Base-by-base conservation (phyloP, 1,284 basidiomycete species). In the Vanrija sp. region DNA sequence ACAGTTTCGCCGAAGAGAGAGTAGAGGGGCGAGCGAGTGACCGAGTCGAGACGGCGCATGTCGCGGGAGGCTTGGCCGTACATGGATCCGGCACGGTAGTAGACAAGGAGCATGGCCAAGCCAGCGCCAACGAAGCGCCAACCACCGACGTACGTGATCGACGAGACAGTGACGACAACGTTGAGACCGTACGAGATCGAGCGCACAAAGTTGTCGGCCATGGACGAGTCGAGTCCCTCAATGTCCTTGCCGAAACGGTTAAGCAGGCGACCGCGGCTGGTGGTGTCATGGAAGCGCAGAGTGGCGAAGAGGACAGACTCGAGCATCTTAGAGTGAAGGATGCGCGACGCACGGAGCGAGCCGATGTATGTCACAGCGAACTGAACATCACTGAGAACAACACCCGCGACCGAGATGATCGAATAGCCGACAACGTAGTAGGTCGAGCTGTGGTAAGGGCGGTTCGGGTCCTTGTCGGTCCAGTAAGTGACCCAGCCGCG, bases 221-320 rank as follows among this genome's bases (percentile, higher is more conserved):
- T 82, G 54, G 76, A 85, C 59, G 89, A 91, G 72, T 97, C 92
- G 49, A 95, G 85, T 25, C 87, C 88, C 79, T 96, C 92, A 57
- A 95, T 90, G 70, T 96, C 93, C 72, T 96, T 95, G 42, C 91
- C 90, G 65, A 96, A 95, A 39, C 92, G 82, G 71, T 95, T 94
- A 39, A 94, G 77, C 7, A 94, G 78, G 14, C 91, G 84, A 7
- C 92, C 92, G 45, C 90, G 84, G 48, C 87, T 89, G 4, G 91
- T 85, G 0, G 91, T 96, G 69, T 97, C 93, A 68, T 95, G 93
- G 82, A 96, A 96, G 25, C 92, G 85, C 50, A 96, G 86, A 43
- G 91, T 86, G 1, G 94, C 92, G 65, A 93, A 93, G 1, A 98
- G 79, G 10, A 98, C 86, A 0, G 86, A 78, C 70, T 92, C 86